phyloP scores from a whole-genome alignment of 495 filamentous ascomycete species.

The Talaromyces trachyspermus region DNA sequence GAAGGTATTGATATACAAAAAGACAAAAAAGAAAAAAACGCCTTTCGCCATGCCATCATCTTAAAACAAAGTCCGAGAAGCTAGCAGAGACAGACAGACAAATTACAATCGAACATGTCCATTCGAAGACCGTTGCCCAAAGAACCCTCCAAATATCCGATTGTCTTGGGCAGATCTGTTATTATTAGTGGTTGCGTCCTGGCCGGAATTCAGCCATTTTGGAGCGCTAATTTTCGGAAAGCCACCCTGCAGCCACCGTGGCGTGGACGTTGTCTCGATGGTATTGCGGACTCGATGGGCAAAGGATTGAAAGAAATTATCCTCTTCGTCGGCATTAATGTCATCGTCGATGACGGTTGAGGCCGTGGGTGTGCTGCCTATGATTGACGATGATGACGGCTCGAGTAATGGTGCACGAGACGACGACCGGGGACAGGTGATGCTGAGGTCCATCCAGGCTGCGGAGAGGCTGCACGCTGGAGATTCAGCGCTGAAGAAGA shows the following conservation, averaged over 20 bases:
- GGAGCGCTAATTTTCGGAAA: slow-evolving; percentile 61
- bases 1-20: slow-evolving; percentile 4
- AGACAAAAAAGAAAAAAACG: slow-evolving; percentile 16
- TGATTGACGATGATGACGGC: slow-evolving; percentile 17
- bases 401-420: slow-evolving; percentile 12
- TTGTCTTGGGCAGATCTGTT: background rate
- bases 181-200: background rate
- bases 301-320: slow-evolving; percentile 74
- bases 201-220: slow-evolving; percentile 62
- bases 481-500: slow-evolving; percentile 19
- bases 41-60: slow-evolving; percentile 20
- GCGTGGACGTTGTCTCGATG: slow-evolving; percentile 74
- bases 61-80: background rate
- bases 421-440: slow-evolving; percentile 16
- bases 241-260: slow-evolving; percentile 68
- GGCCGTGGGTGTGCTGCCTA: slow-evolving; percentile 21
- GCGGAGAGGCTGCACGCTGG: slow-evolving; percentile 17
- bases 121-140: slow-evolving; percentile 4
- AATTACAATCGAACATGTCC: slow-evolving; percentile 4
- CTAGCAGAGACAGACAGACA: background rate
- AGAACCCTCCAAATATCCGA: slow-evolving; percentile 20
- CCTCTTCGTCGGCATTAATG: slow-evolving; percentile 64
- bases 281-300: slow-evolving; percentile 85
- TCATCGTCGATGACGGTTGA: slow-evolving; percentile 29
- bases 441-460: slow-evolving; percentile 22